Evolutionary conservation across 805 yeast genomes (phyloP).

Genomic region (Barnettozyma botsteinii): DNA sequence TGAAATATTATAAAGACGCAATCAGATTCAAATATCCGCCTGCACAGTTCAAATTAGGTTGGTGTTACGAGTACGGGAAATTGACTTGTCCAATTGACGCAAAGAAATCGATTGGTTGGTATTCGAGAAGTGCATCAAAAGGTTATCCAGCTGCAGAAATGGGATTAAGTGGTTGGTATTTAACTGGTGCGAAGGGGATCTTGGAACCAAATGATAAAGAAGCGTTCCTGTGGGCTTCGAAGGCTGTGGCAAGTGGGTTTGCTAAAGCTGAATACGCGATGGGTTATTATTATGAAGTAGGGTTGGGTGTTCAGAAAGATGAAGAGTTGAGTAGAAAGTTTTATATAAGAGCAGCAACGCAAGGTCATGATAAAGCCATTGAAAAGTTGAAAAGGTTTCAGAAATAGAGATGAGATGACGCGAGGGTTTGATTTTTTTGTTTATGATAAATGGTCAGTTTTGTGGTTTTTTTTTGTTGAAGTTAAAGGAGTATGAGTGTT

Average conservation of each 20-base stretch:
- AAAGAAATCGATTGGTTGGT: conserved; percentile 65
- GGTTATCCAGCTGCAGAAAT: conserved; percentile 66
- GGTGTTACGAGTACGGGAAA: conserved; percentile 67
- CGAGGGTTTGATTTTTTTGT: no score
- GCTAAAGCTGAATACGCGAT: conserved; percentile 63
- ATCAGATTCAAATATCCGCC: conserved; percentile 57
- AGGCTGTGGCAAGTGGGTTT: conserved; percentile 55
- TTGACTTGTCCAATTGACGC: conserved; percentile 47
- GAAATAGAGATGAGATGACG: no score
- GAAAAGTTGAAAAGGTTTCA: conserved; percentile 15
- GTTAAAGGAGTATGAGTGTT: no score
- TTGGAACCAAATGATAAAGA: conserved; percentile 52
- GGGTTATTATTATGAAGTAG: conserved; percentile 63
- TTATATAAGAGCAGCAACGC: conserved; percentile 55
- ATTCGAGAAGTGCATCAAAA: conserved; percentile 52
- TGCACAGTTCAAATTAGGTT: conserved; percentile 66
- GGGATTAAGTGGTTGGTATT: conserved; percentile 72
- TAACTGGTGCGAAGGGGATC: conserved; percentile 58
- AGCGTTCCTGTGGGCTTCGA: conserved; percentile 62
- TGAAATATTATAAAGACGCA: conserved; percentile 50
- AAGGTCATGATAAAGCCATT: conserved; percentile 55
- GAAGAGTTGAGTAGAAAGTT: conserved; percentile 39
- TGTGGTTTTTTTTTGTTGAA: no score
- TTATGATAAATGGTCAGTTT: no score
- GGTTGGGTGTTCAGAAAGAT: conserved; percentile 48